Evolutionary conservation across 2,329 filamentous ascomycete genomes (phyloP).

Genomic region (Colletotrichum sp.): DNA sequence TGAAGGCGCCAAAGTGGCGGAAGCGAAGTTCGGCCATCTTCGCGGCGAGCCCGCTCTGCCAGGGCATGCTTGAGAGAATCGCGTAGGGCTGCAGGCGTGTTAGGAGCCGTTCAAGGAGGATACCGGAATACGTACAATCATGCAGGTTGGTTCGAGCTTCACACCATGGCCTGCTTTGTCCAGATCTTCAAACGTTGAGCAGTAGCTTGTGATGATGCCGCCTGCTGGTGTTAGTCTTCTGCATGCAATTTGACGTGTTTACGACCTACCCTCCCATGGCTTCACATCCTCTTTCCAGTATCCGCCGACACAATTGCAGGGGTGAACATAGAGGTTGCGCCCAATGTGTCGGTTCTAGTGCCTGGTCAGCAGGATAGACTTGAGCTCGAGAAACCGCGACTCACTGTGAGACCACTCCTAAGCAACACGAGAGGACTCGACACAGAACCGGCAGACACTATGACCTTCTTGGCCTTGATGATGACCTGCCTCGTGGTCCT

Average conservation of each 20-base stretch:
- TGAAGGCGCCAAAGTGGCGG: slow-evolving; percentile 72
- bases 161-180: slow-evolving; percentile 81
- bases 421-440: slow-evolving; percentile 78
- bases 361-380: slow-evolving; percentile 22
- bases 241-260: neutral
- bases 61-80: slow-evolving; percentile 67
- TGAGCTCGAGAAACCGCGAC: slow-evolving; percentile 19
- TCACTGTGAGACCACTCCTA: slow-evolving; percentile 75
- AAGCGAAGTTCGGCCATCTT: slow-evolving; percentile 74
- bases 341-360: slow-evolving; percentile 78
- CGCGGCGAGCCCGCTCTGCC: slow-evolving; percentile 70
- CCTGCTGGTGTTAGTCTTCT: slow-evolving; percentile 47
- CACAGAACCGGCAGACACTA: slow-evolving; percentile 78
- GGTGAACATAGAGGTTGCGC: slow-evolving; percentile 81
- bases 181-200: slow-evolving; percentile 79
- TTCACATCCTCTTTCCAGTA: slow-evolving; percentile 72
- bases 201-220: slow-evolving; percentile 78
- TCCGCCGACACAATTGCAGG: slow-evolving; percentile 62
- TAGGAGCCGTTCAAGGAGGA: neutral
- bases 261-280: slow-evolving; percentile 64
- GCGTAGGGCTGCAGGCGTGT: slow-evolving; percentile 59
- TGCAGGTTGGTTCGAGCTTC: slow-evolving; percentile 78
- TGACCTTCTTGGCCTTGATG: slow-evolving; percentile 79
- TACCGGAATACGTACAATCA: slow-evolving; percentile 56
- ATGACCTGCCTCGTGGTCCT: slow-evolving; percentile 64